Base-by-base conservation (phyloP, 495 filamentous ascomycete genomes). In the Penicillium argentinense region DNA sequence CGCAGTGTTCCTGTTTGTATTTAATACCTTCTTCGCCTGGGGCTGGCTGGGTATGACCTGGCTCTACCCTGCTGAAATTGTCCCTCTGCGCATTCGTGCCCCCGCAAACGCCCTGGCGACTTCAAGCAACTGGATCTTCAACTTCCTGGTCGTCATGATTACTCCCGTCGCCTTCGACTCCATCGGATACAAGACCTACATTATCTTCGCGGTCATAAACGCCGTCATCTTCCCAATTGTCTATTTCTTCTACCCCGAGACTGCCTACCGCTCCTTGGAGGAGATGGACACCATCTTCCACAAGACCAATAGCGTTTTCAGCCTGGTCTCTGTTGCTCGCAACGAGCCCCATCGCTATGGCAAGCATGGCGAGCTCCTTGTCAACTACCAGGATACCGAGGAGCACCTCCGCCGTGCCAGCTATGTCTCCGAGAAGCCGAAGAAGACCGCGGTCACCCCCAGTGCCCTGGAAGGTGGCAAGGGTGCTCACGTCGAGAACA, bases 121-220 rank as follows among this genome's bases (percentile, higher is more conserved):
- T 0, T 80, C 71, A 5, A 62, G 56, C n/a, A 71, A 69, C 53
- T 73, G 64, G 61, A 72, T 66, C 26, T 73, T 76, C 62, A 73
- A 76, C 51, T 75, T 80, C 64, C 61, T 78, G 64, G 80, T 86
- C 11, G 83, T 85, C 45, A 85, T 89, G 78, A 80, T 88, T 47
- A 86, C 85, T 0, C 86, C 87, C 0, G 71, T 87, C 0, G 74
- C 82, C 0, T 89, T 89, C 60, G 61, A 80, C 42, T 79, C 71
- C 32, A 89, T 89, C 53, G 63, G 66, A 11, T 89, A 85, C 59
- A 68, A 78, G 63, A 89, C 85, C 3, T 91, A 90, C 58, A 83
- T 88, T 56, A 87, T 89, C 57, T 90, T 90, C 56, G 87, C 87
- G 11, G 82, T 83, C 47, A 86, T 86, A 56, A 89, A 89, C 63